A percentile compares a stretch with the other conserved stretches of the same genome.
These are phyloP conservation scores for Fusarium udum DNA, from an alignment of 2,329 filamentous ascomycete genomes.

Conservation along the genomic window DNA sequence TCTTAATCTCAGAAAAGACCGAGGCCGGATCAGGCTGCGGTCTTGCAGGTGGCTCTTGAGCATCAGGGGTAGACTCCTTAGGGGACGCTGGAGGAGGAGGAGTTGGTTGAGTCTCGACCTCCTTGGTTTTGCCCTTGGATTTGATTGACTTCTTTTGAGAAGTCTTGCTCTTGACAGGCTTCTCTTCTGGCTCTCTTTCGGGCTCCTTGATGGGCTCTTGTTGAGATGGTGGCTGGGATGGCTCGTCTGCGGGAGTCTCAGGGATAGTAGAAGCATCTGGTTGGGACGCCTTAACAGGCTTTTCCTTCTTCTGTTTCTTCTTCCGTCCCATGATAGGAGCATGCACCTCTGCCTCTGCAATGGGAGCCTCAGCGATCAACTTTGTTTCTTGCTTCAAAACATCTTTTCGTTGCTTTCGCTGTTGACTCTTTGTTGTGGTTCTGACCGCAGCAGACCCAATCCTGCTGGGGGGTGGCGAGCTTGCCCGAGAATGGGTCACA, in stretches of 20 bases:
- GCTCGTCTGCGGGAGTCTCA: constrained; percentile 13
- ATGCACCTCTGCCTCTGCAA: constrained; percentile 65
- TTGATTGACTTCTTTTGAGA: constrained; percentile 46
- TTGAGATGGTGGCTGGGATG: neutral
- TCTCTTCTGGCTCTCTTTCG: constrained; percentile 33
- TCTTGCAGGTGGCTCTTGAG: constrained; percentile 41
- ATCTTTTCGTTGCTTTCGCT: constrained; percentile 79
- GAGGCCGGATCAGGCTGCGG: constrained; percentile 46
- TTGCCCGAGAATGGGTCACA: constrained; percentile 72
- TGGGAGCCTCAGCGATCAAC: constrained; percentile 60
- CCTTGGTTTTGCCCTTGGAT: constrained; percentile 45
- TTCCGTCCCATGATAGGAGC: constrained; percentile 82
- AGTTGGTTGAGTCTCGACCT: constrained; percentile 30
- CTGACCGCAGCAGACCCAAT: constrained; percentile 76
- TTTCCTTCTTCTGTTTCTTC: constrained; percentile 86
- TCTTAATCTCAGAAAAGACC: constrained; percentile 50
- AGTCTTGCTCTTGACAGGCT: constrained; percentile 42
- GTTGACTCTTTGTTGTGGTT: constrained; percentile 78
- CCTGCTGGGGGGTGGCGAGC: constrained; percentile 72
- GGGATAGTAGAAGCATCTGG: constrained; percentile 10
- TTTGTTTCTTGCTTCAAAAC: constrained; percentile 71
- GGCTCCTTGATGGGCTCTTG: constrained; percentile 12
- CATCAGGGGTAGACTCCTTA: constrained; percentile 30
- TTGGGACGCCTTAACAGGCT: constrained; percentile 46
- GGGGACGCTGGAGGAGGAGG: constrained; percentile 30